Evolutionary conservation across 345 rosid species (phyloP).

Genomic region (Turritis glabra): DNA sequence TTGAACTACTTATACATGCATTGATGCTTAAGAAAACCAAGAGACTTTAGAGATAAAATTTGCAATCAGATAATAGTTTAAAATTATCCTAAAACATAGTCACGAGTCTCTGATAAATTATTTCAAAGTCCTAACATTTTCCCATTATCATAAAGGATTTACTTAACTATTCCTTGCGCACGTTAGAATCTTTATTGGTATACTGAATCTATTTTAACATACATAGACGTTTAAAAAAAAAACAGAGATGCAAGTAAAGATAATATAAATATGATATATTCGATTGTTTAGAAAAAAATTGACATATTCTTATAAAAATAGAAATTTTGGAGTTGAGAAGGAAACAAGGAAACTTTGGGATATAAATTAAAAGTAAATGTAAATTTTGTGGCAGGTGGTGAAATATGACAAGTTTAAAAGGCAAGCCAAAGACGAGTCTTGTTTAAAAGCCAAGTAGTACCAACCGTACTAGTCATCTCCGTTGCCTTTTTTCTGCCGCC

Average conservation of each 20-base stretch:
- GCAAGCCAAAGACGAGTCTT: constrained; percentile 29
- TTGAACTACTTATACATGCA: background rate
- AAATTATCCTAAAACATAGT: background rate
- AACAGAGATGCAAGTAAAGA: background rate
- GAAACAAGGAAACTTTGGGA: background rate
- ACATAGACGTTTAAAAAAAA: background rate
- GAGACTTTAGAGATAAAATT: background rate
- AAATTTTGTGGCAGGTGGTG: constrained; percentile 22
- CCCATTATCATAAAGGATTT: background rate
- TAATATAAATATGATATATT: background rate
- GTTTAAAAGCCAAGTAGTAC: constrained; percentile 34
- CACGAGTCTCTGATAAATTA: background rate
- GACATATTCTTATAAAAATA: background rate
- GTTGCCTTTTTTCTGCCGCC: constrained; percentile 34
- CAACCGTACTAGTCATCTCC: constrained; percentile 29
- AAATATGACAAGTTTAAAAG: constrained; percentile 37
- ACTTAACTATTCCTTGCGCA: background rate
- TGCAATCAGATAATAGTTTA: background rate
- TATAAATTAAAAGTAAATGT: background rate
- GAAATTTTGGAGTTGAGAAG: background rate
- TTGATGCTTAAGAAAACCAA: background rate
- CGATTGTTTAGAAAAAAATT: background rate
- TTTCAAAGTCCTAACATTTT: background rate
- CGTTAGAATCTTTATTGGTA: background rate
- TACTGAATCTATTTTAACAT: background rate